A percentile compares a stretch with the other conserved stretches of the same genome.
Conservation (phyloP, 2,329 filamentous ascomycete species). For the Apiospora kogelbergensis region DNA sequence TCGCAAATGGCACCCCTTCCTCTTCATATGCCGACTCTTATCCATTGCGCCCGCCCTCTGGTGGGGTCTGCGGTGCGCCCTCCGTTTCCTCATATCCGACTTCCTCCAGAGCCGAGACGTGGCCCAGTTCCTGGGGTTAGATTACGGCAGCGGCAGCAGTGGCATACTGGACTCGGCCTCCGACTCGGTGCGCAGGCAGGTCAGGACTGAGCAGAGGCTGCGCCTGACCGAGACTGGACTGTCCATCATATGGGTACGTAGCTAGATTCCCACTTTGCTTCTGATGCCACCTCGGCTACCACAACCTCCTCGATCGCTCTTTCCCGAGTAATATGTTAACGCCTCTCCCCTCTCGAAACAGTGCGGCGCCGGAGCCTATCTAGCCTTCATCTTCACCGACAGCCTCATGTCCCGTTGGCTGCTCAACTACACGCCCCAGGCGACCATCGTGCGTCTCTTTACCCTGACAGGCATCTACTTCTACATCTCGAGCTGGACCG, state of each 20-base stretch:
- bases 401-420: constrained; percentile 86
- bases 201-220: constrained; percentile 47
- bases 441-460: constrained; percentile 76
- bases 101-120: constrained; percentile 39
- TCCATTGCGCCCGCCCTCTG: constrained; percentile 69
- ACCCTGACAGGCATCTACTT: constrained; percentile 74
- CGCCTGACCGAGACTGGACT: constrained; percentile 68
- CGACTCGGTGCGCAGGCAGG: constrained; percentile 17
- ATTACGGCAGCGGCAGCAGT: constrained; percentile 26
- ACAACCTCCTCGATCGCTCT: too few relatives aligned
- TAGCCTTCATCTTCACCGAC: constrained; percentile 82
- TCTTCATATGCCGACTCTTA: constrained; percentile 71
- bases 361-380: constrained; percentile 75
- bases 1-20: constrained; percentile 68
- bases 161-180: not conserved
- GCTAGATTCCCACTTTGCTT: not conserved
- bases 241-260: constrained; percentile 71
- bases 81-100: constrained; percentile 67
- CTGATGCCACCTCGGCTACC: too few relatives aligned
- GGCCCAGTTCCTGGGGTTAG: constrained; percentile 21
- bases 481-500: constrained; percentile 71
- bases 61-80: constrained; percentile 69
- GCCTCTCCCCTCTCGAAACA: constrained; percentile 31
- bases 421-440: constrained; percentile 78
- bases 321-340: not conserved